These are phyloP conservation scores for Flaveria bidentis DNA, from an alignment of 129 eudicot genomes.

Conservation along the genomic window DNA sequence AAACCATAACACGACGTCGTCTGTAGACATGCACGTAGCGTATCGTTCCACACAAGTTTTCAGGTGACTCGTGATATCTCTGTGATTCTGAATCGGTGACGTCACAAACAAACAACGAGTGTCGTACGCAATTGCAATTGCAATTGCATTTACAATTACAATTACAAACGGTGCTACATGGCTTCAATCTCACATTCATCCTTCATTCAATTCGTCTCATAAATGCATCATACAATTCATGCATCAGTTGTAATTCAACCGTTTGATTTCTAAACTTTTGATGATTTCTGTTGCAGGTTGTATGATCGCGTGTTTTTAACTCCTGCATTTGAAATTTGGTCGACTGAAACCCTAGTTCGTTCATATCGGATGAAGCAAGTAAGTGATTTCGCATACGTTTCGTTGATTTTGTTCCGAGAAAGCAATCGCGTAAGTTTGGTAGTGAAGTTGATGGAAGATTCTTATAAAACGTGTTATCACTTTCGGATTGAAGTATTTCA, in stretches of 20 bases:
- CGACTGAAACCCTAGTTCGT: constrained; percentile 22
- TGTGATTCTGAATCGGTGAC: neutral
- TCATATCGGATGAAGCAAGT: constrained; percentile 37
- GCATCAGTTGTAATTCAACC: neutral
- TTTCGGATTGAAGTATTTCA: too few species aligned
- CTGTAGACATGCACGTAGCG: neutral
- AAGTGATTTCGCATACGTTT: constrained; percentile 8
- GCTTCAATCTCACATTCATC: constrained; percentile 11
- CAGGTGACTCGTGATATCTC: neutral
- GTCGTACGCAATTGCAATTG: constrained; percentile 8
- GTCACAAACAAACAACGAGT: constrained; percentile 15
- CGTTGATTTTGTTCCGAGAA: neutral
- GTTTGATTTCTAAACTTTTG: neutral
- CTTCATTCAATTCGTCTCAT: neutral
- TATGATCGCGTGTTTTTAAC: constrained; percentile 11
- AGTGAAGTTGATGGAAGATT: too few species aligned
- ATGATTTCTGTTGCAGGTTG: constrained; percentile 17
- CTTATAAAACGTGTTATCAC: neutral
- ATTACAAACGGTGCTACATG: constrained; percentile 18
- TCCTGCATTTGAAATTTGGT: constrained; percentile 6
- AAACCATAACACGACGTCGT: neutral
- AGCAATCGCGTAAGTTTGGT: too few species aligned
- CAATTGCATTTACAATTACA: neutral
- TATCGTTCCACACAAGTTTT: neutral
- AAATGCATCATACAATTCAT: neutral